phyloP scores from a whole-genome alignment of 306 rosid genomes.

The Trichosanthes truncata region DNA sequence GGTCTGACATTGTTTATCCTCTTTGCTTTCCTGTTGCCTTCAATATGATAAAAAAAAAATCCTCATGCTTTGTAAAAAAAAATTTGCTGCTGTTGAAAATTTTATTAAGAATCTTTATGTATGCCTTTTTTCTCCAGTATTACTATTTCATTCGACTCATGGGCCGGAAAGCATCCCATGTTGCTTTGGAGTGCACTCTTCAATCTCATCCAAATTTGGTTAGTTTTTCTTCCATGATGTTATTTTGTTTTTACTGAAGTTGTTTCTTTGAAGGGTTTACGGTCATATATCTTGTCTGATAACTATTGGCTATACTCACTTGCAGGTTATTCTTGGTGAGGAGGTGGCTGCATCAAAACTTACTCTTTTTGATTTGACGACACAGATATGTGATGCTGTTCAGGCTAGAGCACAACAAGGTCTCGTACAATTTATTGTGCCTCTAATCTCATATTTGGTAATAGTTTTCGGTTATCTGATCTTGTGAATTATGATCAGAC shows the following conservation, averaged over 20 bases:
- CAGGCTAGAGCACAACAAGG: slow-evolving; percentile 93
- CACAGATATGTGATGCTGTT: slow-evolving; percentile 81
- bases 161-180: slow-evolving; percentile 98
- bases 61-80: not conserved
- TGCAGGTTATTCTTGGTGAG: slow-evolving; percentile 91
- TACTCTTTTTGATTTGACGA: slow-evolving; percentile 75
- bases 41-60: not conserved
- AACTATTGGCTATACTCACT: slow-evolving; percentile 11
- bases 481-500: slow-evolving; percentile 33
- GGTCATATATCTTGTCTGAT: not conserved
- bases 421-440: slow-evolving; percentile 21
- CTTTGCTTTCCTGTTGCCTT: not conserved
- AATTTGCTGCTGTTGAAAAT: not conserved
- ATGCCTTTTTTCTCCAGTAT: slow-evolving; percentile 41
- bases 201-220: slow-evolving; percentile 99
- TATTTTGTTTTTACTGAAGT: not conserved
- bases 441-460: not conserved
- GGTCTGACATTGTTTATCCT: not conserved
- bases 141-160: slow-evolving; percentile 93
- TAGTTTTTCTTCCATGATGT: slow-evolving; percentile 15
- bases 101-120: not conserved
- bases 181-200: slow-evolving; percentile 94
- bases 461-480: slow-evolving; percentile 14
- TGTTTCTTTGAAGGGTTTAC: not conserved
- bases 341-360: slow-evolving; percentile 95